These are phyloP conservation scores for Rosa chinensis DNA, from an alignment of 306 rosid species.

Conservation along the genomic window DNA sequence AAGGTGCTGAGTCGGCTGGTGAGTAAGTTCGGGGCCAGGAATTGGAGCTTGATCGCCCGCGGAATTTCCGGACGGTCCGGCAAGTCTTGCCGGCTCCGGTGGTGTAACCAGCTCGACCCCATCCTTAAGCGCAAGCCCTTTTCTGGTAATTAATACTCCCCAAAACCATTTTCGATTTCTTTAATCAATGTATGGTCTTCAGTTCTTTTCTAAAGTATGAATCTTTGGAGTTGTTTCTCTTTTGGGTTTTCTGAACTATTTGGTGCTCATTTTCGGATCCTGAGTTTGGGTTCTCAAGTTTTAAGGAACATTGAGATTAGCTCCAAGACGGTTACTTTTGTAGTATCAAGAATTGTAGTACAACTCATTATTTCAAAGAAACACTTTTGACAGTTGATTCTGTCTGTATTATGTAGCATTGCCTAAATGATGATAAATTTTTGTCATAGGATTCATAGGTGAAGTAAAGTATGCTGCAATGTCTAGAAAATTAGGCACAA, in stretches of 20 bases:
- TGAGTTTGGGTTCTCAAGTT: background rate
- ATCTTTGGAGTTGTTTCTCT: background rate
- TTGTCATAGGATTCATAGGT: background rate
- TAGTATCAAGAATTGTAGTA: background rate
- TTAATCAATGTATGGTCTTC: background rate
- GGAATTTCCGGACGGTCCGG: conserved; percentile 88
- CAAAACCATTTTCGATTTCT: background rate
- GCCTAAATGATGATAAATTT: background rate
- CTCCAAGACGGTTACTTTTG: background rate
- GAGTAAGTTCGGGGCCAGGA: conserved; percentile 83
- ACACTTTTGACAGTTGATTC: background rate
- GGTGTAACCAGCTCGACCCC: conserved; percentile 98
- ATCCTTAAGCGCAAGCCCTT: conserved; percentile 90
- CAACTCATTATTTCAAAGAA: background rate
- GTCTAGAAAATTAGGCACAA: background rate
- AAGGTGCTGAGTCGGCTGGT: conserved; percentile 72
- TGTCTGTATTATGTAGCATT: background rate
- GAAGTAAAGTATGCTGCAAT: background rate
- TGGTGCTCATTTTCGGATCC: background rate
- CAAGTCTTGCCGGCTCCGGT: conserved; percentile 94
- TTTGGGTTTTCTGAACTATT: background rate
- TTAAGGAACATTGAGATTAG: background rate
- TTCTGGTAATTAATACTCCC: conserved; percentile 43
- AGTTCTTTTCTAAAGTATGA: background rate
- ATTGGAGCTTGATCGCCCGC: conserved; percentile 94